Base-by-base conservation (phyloP, 192 early-diverging fungal species). In the Funneliformis mosseae region DNA sequence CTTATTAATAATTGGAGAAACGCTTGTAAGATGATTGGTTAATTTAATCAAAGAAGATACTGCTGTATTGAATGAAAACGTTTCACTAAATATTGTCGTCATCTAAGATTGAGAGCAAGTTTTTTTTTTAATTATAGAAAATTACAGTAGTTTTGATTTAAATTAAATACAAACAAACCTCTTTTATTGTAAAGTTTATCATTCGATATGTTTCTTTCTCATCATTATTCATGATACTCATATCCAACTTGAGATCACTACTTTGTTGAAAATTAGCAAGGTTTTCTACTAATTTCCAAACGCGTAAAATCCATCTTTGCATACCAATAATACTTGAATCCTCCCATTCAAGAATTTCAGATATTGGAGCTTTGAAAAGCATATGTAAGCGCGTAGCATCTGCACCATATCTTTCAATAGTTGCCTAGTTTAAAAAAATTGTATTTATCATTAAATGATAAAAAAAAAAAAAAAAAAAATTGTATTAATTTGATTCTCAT, bases 321-420 rank as follows among this genome's bases (percentile, higher is more conserved):
- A 99, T 97, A 8, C 97, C 97, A 6, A 96, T 88, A 74, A 97
- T 95, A 77, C 94, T 96, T 59, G 88, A 81, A 39, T 94, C 94
- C 75, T 99, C 95, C 97, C 97, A 99, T 79, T 93, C 90, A 0
- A 99, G 81, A 25, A 95, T 94, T 77, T 97, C 96, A 27, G 90
- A 91, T 0, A 96, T 95, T 12, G 96, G 93, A 0, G 96, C 96
- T 79, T 95, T 92, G 77, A 92, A 97, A 3, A 99, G 87, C 25
- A 97, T 92, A 74, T 94, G 93, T 48, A 97, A 84, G 43, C 97
- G 85, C 6, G 94, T 94, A 10, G 94, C 91, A 84, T 99, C 96
- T 9, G 92, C 91, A 5, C 97, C 97, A 80, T 93, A 88, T 14
- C 83, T 68, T 2, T 83, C 77, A 42, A 95, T 87, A 45, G 94